phyloP scores from a whole-genome alignment of 106 monocot genomes.

The Dioscorea alata region DNA sequence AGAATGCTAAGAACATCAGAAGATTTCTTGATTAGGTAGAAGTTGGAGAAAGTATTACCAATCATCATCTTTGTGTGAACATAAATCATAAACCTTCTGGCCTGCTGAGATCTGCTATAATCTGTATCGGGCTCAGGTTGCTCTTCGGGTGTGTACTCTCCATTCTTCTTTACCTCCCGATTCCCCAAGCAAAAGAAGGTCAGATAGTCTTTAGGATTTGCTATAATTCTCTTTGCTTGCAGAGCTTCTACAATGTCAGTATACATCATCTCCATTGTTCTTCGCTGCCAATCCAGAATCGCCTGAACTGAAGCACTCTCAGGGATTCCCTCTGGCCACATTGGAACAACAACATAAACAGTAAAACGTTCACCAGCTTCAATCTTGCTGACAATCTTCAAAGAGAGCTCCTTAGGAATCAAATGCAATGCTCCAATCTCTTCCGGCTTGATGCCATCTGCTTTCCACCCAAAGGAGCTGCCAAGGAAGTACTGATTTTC shows the following conservation, averaged over 20 bases:
- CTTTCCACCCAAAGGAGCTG: slow-evolving; percentile 54
- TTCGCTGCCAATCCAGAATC: slow-evolving; percentile 69
- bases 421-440: slow-evolving; percentile 47
- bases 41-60: slow-evolving; percentile 19
- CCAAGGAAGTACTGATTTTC: slow-evolving; percentile 86
- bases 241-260: slow-evolving; percentile 47
- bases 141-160: slow-evolving; percentile 48
- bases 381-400: slow-evolving; percentile 70
- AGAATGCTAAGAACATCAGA: too few species aligned
- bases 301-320: slow-evolving; percentile 61
- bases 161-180: slow-evolving; percentile 49
- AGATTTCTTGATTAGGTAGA: background rate
- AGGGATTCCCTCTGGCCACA: slow-evolving; percentile 79
- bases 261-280: slow-evolving; percentile 87
- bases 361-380: slow-evolving; percentile 60
- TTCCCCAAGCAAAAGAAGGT: slow-evolving; percentile 75
- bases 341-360: slow-evolving; percentile 62
- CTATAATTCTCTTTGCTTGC: slow-evolving; percentile 47
- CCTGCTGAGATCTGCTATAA: slow-evolving; percentile 48
- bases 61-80: slow-evolving; percentile 87
- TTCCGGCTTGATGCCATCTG: slow-evolving; percentile 49
- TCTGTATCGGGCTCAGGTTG: slow-evolving; percentile 47
- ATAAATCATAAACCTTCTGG: slow-evolving; percentile 78
- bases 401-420: slow-evolving; percentile 59
- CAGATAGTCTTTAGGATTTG: slow-evolving; percentile 55